Conservation (phyloP, 1,139 yeast species). For the Diutina pseudorugosa region DNA sequence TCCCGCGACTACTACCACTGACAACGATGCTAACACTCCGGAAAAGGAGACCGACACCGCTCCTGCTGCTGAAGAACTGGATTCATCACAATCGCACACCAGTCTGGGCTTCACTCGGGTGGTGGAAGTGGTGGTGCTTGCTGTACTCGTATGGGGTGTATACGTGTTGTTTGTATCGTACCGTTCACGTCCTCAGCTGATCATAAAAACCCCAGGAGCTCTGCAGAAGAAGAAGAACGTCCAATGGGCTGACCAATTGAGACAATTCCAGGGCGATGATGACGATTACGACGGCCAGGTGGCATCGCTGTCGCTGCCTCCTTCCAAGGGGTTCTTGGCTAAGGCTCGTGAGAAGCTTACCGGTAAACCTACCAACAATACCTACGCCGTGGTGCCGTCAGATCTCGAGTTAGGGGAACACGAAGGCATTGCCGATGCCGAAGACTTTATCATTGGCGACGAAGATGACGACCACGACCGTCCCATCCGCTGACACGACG, state of each 20-base stretch:
- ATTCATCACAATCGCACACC: background rate
- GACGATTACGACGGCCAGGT: slow-evolving; percentile 11
- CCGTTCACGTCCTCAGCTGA: slow-evolving; percentile 30
- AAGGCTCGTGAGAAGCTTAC: slow-evolving; percentile 29
- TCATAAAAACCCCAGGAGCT: slow-evolving; percentile 17
- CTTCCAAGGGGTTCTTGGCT: slow-evolving; percentile 20
- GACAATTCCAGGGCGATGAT: slow-evolving; percentile 23
- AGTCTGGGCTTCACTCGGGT: slow-evolving; percentile 12
- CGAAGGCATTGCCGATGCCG: slow-evolving; percentile 10
- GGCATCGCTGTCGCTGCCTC: background rate
- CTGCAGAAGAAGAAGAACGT: slow-evolving; percentile 37
- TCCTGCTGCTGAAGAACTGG: background rate
- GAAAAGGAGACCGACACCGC: background rate
- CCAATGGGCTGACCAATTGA: slow-evolving; percentile 45
- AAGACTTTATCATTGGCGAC: slow-evolving; percentile 20
- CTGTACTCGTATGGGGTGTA: slow-evolving; percentile 32
- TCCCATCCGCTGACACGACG: background rate
- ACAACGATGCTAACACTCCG: too few relatives aligned
- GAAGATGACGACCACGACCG: background rate
- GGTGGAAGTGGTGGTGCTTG: slow-evolving; percentile 29
- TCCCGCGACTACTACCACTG: background rate
- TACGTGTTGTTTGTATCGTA: slow-evolving; percentile 26
- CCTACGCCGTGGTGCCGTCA: slow-evolving; percentile 16
- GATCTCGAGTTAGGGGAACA: slow-evolving; percentile 29
- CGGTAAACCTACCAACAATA: slow-evolving; percentile 18